These are phyloP conservation scores for Chloroidium sp. DNA, from an alignment of 163 green algal species.

Conservation along the genomic window DNA sequence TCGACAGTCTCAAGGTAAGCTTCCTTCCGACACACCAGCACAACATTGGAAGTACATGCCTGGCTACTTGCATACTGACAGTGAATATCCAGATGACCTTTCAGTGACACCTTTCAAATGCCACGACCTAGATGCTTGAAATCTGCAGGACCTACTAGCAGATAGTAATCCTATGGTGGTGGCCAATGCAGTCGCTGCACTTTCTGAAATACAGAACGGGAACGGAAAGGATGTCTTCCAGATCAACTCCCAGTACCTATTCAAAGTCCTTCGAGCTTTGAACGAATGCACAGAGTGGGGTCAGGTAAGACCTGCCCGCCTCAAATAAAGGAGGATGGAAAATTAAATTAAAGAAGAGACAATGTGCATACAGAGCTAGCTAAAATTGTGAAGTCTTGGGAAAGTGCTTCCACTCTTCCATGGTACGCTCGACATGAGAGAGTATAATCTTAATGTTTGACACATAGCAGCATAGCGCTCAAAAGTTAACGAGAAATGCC, in stretches of 20 bases:
- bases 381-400: too few relatives aligned
- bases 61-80: background rate
- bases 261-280: slow-evolving; percentile 93
- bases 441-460: too few relatives aligned
- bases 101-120: too few relatives aligned
- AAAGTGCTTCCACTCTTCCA: too few relatives aligned
- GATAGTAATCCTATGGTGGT: slow-evolving; percentile 99
- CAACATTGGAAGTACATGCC: background rate
- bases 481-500: too few relatives aligned
- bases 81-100: too few relatives aligned
- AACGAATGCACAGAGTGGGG: slow-evolving; percentile 99
- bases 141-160: slow-evolving; percentile 73
- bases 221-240: slow-evolving; percentile 41
- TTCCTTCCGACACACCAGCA: background rate
- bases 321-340: too few relatives aligned
- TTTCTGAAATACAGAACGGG: slow-evolving; percentile 72
- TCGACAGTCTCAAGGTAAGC: slow-evolving; percentile 73
- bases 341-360: too few relatives aligned
- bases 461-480: too few relatives aligned
- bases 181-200: slow-evolving; percentile 89
- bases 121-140: background rate
- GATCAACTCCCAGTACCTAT: slow-evolving; percentile 66
- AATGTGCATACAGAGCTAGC: too few relatives aligned
- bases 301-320: slow-evolving; percentile 45
- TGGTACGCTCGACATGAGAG: too few relatives aligned